Evolutionary conservation across 768 basidiomycete species (phyloP).

Genomic region (Suillus hirtellus): DNA sequence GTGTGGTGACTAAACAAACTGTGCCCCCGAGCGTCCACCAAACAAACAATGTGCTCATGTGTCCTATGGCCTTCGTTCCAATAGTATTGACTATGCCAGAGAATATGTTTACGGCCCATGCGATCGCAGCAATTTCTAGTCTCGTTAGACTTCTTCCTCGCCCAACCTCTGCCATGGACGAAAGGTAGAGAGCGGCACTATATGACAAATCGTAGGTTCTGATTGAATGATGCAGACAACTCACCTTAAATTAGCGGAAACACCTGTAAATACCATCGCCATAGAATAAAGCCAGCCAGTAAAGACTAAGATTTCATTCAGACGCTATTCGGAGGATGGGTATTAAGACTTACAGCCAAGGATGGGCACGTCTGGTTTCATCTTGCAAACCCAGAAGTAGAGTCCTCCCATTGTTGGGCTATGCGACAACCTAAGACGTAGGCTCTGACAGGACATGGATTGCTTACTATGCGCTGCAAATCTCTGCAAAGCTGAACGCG

Average conservation of each 20-base stretch:
- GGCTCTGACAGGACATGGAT: neutral
- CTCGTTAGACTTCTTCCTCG: conserved; percentile 44
- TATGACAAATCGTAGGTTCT: neutral
- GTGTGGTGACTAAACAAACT: conserved; percentile 53
- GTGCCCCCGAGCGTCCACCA: conserved; percentile 67
- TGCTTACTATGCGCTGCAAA: conserved; percentile 57
- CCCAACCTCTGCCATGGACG: conserved; percentile 52
- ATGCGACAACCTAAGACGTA: conserved; percentile 5
- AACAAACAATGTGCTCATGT: conserved; percentile 54
- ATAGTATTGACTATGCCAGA: conserved; percentile 57
- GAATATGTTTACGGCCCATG: conserved; percentile 57
- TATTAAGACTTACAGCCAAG: conserved; percentile 46
- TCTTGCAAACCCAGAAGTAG: conserved; percentile 65
- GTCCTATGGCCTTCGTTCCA: conserved; percentile 57
- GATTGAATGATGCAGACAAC: neutral
- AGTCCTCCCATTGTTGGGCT: conserved; percentile 59
- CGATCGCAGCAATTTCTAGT: conserved; percentile 52
- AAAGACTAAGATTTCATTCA: conserved; percentile 30
- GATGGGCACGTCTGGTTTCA: conserved; percentile 54
- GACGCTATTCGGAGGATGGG: neutral
- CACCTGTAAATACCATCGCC: conserved; percentile 60
- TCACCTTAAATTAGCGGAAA: conserved; percentile 57
- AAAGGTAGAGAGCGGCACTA: conserved; percentile 55
- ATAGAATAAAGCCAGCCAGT: conserved; percentile 64
- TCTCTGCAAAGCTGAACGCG: conserved; percentile 56